Evolutionary conservation across 495 filamentous ascomycete genomes (phyloP).

Genomic region (Penicillium fimorum): DNA sequence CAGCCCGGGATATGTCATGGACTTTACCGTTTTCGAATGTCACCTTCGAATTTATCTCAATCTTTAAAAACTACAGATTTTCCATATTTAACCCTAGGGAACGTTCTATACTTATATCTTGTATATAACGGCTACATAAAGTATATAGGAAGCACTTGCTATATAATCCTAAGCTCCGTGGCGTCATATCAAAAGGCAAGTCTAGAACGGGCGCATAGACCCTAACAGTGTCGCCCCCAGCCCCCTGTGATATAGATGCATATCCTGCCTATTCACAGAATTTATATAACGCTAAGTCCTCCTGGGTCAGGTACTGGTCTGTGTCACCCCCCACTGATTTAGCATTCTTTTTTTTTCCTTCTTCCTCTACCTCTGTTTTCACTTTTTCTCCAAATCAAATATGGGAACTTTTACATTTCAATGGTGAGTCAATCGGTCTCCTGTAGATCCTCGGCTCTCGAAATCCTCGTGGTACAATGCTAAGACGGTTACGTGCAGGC

Average conservation of each 20-base stretch:
- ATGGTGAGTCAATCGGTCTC: constrained; percentile 44
- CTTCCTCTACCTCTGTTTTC: neutral
- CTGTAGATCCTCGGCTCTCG: constrained; percentile 8
- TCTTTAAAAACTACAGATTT: too few relatives aligned
- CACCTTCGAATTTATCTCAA: neutral
- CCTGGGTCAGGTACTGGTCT: constrained; percentile 15
- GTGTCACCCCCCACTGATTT: constrained; percentile 20
- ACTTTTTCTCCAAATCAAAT: neutral
- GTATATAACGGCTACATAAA: too few relatives aligned
- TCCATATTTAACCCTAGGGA: too few relatives aligned
- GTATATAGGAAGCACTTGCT: too few relatives aligned
- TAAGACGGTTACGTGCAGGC: constrained; percentile 54
- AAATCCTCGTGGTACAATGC: constrained; percentile 24
- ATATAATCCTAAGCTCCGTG: neutral
- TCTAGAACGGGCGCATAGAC: constrained; percentile 3
- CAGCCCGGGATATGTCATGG: constrained; percentile 8
- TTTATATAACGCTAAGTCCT: neutral
- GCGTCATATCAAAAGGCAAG: neutral
- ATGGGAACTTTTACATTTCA: constrained; percentile 47
- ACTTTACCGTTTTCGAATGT: neutral
- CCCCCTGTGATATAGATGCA: neutral
- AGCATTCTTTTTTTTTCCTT: constrained; percentile 1
- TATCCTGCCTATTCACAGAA: too few relatives aligned
- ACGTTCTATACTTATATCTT: too few relatives aligned
- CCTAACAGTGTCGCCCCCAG: neutral